Base-by-base conservation (phyloP, 116 monocot genomes). In the Posidonia oceanica region DNA sequence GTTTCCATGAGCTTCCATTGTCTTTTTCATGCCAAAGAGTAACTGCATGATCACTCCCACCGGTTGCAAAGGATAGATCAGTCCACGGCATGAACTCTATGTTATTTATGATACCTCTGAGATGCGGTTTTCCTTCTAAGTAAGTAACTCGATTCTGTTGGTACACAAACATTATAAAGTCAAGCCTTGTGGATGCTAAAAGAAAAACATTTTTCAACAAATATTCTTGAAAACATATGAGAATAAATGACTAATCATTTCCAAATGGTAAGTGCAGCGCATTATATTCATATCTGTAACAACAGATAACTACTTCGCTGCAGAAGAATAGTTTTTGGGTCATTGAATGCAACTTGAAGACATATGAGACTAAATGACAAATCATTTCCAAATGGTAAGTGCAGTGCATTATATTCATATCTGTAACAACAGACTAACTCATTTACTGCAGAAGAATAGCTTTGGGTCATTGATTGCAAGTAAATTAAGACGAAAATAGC, bases 11-110 rank as follows among this genome's bases (percentile, higher is more conserved):
- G 74, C 63, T 67, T 18, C 18, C 59, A 21, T 16, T 57, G 22
- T 80, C 83, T 66, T 71, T 83, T 69, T 85, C 81, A 36, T 71
- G 61, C 91, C 96, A 96, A 29, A 96, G 72, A 39, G 89, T 66
- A 20, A 96, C 96, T 60, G 87, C 83, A 82, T 96, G 91, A 58
- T 96, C 96, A 65, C 82, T 85, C 29, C 96, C 91, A 65, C 84
- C 91, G 39, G 96, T 96, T 37, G 74, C 81, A 75, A 96, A 96
- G 71, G 81, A 89, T 67, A 61, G 1, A 72, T 96, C 85, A 62
- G 36, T 59, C 83, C 81, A 83, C 3, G 91, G 92, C 81, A 88
- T 75, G 81, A 91, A 96, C 59, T 55, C 53, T 59, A 96, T 87
- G 38, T 63, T 77, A 70, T 87, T 96, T 80, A 96, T 85, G 36